A percentile compares a stretch with the other conserved stretches of the same genome.
phyloP scores from a whole-genome alignment of 2,329 filamentous ascomycete genomes.

The Rhynchosporium graminicola region DNA sequence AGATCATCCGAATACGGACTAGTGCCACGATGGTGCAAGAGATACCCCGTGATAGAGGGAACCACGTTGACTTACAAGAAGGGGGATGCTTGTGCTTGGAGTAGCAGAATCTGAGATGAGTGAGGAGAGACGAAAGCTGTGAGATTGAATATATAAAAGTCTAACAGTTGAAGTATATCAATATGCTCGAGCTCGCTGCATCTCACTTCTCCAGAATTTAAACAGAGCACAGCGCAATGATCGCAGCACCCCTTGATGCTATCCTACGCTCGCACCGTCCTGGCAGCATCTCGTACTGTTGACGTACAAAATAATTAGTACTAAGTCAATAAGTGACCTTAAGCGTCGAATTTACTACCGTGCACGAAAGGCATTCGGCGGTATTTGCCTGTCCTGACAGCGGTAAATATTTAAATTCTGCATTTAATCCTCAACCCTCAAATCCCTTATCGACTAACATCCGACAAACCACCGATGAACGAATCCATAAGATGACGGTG shows the following conservation, averaged over 20 bases:
- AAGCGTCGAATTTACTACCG: not conserved
- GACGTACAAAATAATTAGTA: not conserved
- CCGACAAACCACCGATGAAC: not conserved
- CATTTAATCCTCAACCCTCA: not conserved
- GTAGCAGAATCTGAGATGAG: not conserved
- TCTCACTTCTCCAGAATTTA: no score
- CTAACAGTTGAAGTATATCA: not conserved
- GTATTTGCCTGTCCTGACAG: not conserved
- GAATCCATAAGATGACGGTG: not conserved
- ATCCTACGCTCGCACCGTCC: no score
- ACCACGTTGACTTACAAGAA: slow-evolving; percentile 4
- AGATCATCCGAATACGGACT: not conserved
- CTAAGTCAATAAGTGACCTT: not conserved
- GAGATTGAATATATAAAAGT: not conserved
- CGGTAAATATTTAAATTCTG: not conserved
- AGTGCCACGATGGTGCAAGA: slow-evolving; percentile 3
- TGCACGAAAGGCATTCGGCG: not conserved
- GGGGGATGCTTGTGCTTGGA: not conserved
- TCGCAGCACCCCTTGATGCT: no score
- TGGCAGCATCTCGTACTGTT: no score
- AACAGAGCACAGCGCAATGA: no score
- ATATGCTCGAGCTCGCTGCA: no score
- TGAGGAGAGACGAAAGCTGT: not conserved
- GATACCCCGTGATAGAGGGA: not conserved
- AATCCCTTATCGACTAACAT: not conserved